Evolutionary conservation across 352 stramenopile genomes (phyloP).

Genomic region (Globisporangium alternatum): DNA sequence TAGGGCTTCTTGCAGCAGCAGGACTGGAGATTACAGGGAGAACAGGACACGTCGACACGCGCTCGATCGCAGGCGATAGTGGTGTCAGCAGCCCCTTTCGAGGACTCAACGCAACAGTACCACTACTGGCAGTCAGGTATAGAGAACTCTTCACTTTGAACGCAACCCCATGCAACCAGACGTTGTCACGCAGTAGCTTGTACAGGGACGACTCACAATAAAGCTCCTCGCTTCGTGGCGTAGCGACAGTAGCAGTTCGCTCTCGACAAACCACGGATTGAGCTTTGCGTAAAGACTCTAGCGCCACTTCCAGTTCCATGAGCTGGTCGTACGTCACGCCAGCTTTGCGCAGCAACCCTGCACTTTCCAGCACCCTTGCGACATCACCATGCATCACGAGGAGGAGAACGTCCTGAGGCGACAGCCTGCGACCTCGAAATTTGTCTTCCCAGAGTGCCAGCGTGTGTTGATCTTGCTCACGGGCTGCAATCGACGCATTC

Average conservation of each 20-base stretch:
- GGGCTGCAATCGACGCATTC: not conserved
- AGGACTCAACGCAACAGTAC: not conserved
- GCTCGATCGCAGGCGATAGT: not conserved
- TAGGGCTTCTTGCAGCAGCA: not conserved
- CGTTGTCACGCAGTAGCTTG: conserved; percentile 17
- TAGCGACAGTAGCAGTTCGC: not conserved
- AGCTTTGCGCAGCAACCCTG: conserved; percentile 31
- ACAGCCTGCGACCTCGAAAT: conserved; percentile 33
- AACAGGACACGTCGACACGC: not conserved
- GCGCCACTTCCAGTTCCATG: conserved; percentile 52
- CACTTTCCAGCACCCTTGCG: conserved; percentile 37
- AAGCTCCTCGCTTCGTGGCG: not conserved
- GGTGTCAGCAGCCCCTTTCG: conserved; percentile 1
- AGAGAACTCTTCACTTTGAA: conserved; percentile 13
- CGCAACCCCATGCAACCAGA: conserved; percentile 19
- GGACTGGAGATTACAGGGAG: not conserved
- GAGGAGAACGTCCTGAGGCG: conserved; percentile 39
- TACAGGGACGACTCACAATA: not conserved
- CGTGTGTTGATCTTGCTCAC: conserved; percentile 17
- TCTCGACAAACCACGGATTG: not conserved
- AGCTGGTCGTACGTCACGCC: conserved; percentile 42
- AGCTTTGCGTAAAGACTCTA: conserved; percentile 11
- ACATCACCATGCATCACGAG: conserved; percentile 42
- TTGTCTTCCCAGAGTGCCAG: conserved; percentile 61
- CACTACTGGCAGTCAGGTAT: not conserved